phyloP scores from a whole-genome alignment of 2,329 filamentous ascomycete species.

The Diplocarpon mali region DNA sequence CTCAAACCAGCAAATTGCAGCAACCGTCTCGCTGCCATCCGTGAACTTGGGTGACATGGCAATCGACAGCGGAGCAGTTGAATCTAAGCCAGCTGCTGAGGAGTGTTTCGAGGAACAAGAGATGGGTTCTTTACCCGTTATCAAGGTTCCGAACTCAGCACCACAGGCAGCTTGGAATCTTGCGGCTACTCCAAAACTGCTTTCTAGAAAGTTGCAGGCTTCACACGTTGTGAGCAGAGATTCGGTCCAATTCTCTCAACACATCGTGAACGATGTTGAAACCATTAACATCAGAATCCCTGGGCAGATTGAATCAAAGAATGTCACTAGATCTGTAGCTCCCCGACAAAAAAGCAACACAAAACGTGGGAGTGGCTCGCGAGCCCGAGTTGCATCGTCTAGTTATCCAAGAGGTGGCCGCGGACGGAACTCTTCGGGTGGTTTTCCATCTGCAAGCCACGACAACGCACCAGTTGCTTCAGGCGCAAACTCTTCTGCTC shows the following conservation, averaged over 20 bases:
- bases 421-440: slow-evolving; percentile 21
- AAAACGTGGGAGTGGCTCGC: slow-evolving; percentile 21
- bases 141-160: slow-evolving; percentile 52
- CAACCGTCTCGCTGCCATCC: slow-evolving; percentile 60
- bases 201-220: slow-evolving; percentile 41
- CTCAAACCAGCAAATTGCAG: slow-evolving; percentile 31
- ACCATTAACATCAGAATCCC: slow-evolving; percentile 37
- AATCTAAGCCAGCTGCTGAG: slow-evolving; percentile 61
- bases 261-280: slow-evolving; percentile 30
- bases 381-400: slow-evolving; percentile 20
- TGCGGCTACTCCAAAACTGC: slow-evolving; percentile 41
- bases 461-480: slow-evolving; percentile 19
- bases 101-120: slow-evolving; percentile 75
- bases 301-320: slow-evolving; percentile 33
- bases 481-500: slow-evolving; percentile 14
- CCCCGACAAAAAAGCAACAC: slow-evolving; percentile 25
- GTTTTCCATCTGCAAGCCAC: slow-evolving; percentile 17
- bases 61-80: slow-evolving; percentile 35
- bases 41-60: slow-evolving; percentile 19
- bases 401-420: slow-evolving; percentile 23
- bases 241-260: slow-evolving; percentile 30
- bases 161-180: slow-evolving; percentile 55
- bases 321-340: slow-evolving; percentile 28
- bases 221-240: slow-evolving; percentile 36
- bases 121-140: slow-evolving; percentile 63